Evolutionary conservation across 208 protist genomes (phyloP).

Genomic region (Crithidia bombi): DNA sequence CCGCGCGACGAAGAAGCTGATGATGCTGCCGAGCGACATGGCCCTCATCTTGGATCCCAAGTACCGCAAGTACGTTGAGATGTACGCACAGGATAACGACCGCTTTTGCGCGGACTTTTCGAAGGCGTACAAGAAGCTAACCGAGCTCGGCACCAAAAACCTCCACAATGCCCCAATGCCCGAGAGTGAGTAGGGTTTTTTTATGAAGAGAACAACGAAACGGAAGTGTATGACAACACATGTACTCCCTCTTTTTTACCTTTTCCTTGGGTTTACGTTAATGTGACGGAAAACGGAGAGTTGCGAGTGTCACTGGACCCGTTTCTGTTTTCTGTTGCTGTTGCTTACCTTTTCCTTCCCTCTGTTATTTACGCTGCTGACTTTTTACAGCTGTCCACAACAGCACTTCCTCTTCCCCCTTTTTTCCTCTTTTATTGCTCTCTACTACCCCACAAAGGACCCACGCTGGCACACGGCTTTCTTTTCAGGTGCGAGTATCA

Average conservation of each 20-base stretch:
- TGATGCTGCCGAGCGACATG: slow-evolving; percentile 95
- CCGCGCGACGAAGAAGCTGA: slow-evolving; percentile 71
- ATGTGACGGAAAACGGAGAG: no score
- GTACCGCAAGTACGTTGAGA: slow-evolving; percentile 82
- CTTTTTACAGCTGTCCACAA: no score
- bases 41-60: slow-evolving; percentile 80
- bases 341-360: background rate
- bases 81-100: slow-evolving; percentile 93
- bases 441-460: no score
- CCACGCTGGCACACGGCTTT: no score
- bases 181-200: background rate
- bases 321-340: background rate
- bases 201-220: background rate
- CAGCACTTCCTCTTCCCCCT: no score
- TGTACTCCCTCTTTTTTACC: background rate
- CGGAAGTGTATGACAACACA: no score
- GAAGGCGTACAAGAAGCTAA: slow-evolving; percentile 78
- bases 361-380: background rate
- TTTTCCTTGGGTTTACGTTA: no score
- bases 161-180: slow-evolving; percentile 27
- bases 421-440: no score
- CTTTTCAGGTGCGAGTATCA: no score
- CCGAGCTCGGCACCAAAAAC: slow-evolving; percentile 55
- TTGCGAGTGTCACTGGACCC: background rate
- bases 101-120: slow-evolving; percentile 90